These are phyloP conservation scores for Mycena rebaudengoi DNA, from an alignment of 768 basidiomycete species.

Conservation along the genomic window DNA sequence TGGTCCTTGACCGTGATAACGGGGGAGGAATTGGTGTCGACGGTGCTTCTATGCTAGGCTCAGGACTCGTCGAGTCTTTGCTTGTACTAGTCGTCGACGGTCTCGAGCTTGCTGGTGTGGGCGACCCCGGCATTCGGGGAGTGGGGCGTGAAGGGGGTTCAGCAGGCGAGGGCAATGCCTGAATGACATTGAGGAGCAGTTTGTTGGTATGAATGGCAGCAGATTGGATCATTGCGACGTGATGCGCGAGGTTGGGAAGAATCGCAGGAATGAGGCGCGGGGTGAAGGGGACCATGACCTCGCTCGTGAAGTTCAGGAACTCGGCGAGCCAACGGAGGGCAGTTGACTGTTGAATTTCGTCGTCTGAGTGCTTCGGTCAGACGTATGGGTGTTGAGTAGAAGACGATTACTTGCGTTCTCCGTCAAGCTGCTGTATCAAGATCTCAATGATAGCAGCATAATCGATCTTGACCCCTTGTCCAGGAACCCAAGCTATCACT, in stretches of 20 bases:
- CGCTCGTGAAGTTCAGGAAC: slow-evolving; percentile 86
- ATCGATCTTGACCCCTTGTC: slow-evolving; percentile 92
- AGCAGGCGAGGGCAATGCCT: slow-evolving; percentile 79
- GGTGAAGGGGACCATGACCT: slow-evolving; percentile 94
- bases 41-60: slow-evolving; percentile 45
- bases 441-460: slow-evolving; percentile 94
- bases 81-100: slow-evolving; percentile 58
- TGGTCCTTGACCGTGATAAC: slow-evolving; percentile 31
- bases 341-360: slow-evolving; percentile 94
- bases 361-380: slow-evolving; percentile 59
- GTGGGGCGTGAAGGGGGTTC: slow-evolving; percentile 49
- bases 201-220: slow-evolving; percentile 90
- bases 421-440: slow-evolving; percentile 84
- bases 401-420: slow-evolving; percentile 69
- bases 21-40: slow-evolving; percentile 31
- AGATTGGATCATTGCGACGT: slow-evolving; percentile 86
- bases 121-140: slow-evolving; percentile 59
- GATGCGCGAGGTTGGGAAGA: slow-evolving; percentile 93
- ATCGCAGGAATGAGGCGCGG: slow-evolving; percentile 93
- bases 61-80: slow-evolving; percentile 55
- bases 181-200: slow-evolving; percentile 84
- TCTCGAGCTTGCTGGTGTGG: slow-evolving; percentile 61
- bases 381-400: slow-evolving; percentile 3
- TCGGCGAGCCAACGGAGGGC: slow-evolving; percentile 94
- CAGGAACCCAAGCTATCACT: slow-evolving; percentile 82